Conservation (phyloP, 192 early-diverging fungal genomes). For the Neocallimastix lanati region DNA sequence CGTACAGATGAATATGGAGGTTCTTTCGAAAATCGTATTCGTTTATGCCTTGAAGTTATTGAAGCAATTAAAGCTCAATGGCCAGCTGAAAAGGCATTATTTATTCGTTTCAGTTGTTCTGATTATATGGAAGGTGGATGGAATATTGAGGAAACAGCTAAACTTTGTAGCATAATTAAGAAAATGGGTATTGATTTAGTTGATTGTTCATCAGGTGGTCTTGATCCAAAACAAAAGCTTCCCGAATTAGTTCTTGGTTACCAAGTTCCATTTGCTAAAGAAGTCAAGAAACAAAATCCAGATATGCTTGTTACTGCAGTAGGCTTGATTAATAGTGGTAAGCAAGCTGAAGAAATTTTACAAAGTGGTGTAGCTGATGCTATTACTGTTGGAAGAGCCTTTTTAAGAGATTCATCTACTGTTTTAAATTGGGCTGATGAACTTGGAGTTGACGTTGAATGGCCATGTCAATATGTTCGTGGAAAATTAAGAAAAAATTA, state of each 20-base stretch:
- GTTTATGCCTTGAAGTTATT: slow-evolving; percentile 54
- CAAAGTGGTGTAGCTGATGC: slow-evolving; percentile 44
- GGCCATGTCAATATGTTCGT: slow-evolving; percentile 43
- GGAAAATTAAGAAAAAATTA: not conserved
- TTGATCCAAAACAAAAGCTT: slow-evolving; percentile 17
- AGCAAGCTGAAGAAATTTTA: slow-evolving; percentile 53
- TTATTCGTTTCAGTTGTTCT: slow-evolving; percentile 59
- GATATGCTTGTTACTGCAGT: slow-evolving; percentile 44
- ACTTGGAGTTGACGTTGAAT: slow-evolving; percentile 40
- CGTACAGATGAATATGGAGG: slow-evolving; percentile 88
- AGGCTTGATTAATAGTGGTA: slow-evolving; percentile 41
- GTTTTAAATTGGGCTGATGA: slow-evolving; percentile 41
- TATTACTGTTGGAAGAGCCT: slow-evolving; percentile 47
- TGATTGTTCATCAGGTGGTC: slow-evolving; percentile 65
- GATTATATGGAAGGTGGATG: slow-evolving; percentile 43
- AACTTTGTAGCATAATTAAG: slow-evolving; percentile 31
- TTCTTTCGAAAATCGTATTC: slow-evolving; percentile 67
- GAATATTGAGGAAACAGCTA: slow-evolving; percentile 53
- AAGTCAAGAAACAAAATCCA: slow-evolving; percentile 4
- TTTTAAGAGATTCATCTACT: slow-evolving; percentile 53
- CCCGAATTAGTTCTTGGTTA: not conserved
- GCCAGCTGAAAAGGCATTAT: slow-evolving; percentile 67
- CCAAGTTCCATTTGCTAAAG: not conserved
- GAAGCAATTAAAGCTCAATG: slow-evolving; percentile 28
- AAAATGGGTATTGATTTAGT: slow-evolving; percentile 66